Evolutionary conservation across 371 early-diverging fungal genomes (phyloP).

Genomic region (Mucor saturninus): DNA sequence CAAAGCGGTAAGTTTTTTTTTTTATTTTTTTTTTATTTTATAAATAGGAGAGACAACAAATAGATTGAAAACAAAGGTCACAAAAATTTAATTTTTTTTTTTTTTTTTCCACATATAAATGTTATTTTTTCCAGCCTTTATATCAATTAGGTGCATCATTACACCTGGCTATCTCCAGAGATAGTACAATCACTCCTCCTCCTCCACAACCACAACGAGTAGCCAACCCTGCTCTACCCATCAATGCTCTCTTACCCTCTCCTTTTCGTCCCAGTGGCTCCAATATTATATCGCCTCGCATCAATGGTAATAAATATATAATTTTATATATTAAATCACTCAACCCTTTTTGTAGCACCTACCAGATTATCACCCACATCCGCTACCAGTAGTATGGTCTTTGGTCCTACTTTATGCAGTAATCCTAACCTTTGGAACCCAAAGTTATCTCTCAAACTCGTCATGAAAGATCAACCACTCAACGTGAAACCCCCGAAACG

Average conservation of each 20-base stretch:
- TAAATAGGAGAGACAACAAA: conserved; percentile 4
- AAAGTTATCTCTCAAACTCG: conserved; percentile 28
- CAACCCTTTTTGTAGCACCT: background rate
- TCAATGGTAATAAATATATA: conserved; percentile 12
- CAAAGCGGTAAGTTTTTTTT: background rate
- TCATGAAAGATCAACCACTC: conserved; percentile 30
- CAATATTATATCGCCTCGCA: background rate
- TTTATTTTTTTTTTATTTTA: background rate
- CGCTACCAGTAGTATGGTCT: background rate
- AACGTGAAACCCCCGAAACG: conserved; percentile 10
- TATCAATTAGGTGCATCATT: conserved; percentile 29
- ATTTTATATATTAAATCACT: background rate
- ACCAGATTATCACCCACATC: background rate
- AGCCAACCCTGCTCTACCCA: background rate
- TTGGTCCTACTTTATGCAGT: conserved; percentile 3
- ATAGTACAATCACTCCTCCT: conserved; percentile 1
- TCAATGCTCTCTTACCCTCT: conserved; percentile 11
- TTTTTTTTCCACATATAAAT: background rate
- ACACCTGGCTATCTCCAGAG: conserved; percentile 21
- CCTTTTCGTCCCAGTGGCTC: conserved; percentile 11
- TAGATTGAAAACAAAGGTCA: conserved; percentile 4
- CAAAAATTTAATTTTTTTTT: conserved; percentile 3
- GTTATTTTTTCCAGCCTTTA: conserved; percentile 13
- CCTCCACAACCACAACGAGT: background rate
- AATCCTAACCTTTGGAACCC: conserved; percentile 30